A percentile compares a stretch with the other conserved stretches of the same genome.
These are phyloP conservation scores for Meyerozyma smithsonii DNA, from an alignment of 1,139 yeast species.

Conservation along the genomic window DNA sequence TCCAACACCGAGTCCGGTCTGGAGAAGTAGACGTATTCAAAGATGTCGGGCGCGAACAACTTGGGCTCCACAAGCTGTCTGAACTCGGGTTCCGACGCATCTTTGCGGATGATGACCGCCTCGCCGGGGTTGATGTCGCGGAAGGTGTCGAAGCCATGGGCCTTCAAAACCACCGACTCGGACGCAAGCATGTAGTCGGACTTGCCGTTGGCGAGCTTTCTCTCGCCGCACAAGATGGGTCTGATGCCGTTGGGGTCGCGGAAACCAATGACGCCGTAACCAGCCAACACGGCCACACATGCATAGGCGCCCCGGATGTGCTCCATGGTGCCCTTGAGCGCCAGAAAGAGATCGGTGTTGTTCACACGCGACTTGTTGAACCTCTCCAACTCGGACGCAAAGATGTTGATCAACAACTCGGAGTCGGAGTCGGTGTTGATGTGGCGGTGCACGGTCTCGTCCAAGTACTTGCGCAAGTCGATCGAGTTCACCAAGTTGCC, in stretches of 20 bases:
- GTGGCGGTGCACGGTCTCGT: constrained; percentile 93
- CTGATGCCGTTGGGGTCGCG: constrained; percentile 97
- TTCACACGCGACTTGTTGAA: constrained; percentile 92
- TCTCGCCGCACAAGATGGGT: constrained; percentile 82
- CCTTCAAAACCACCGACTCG: constrained; percentile 90
- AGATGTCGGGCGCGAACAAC: constrained; percentile 88
- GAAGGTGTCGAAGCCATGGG: constrained; percentile 80
- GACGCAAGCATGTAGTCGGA: constrained; percentile 92
- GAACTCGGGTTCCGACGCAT: constrained; percentile 63
- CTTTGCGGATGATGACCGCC: constrained; percentile 87
- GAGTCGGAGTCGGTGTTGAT: constrained; percentile 96
- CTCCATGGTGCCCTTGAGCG: constrained; percentile 76
- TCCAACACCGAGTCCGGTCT: constrained; percentile 96
- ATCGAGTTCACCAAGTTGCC: constrained; percentile 90
- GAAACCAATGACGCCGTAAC: constrained; percentile 92
- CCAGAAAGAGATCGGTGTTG: constrained; percentile 82
- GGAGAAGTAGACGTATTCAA: constrained; percentile 96
- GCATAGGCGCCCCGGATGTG: constrained; percentile 94
- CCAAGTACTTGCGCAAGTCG: constrained; percentile 73
- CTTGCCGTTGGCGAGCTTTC: constrained; percentile 64
- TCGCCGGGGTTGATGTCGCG: constrained; percentile 91
- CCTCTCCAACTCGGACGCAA: constrained; percentile 88
- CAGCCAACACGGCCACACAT: constrained; percentile 91
- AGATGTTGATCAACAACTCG: constrained; percentile 80
- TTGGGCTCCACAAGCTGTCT: constrained; percentile 79